phyloP scores from a whole-genome alignment of 2,329 filamentous ascomycete species.

The Microdochium nivale region DNA sequence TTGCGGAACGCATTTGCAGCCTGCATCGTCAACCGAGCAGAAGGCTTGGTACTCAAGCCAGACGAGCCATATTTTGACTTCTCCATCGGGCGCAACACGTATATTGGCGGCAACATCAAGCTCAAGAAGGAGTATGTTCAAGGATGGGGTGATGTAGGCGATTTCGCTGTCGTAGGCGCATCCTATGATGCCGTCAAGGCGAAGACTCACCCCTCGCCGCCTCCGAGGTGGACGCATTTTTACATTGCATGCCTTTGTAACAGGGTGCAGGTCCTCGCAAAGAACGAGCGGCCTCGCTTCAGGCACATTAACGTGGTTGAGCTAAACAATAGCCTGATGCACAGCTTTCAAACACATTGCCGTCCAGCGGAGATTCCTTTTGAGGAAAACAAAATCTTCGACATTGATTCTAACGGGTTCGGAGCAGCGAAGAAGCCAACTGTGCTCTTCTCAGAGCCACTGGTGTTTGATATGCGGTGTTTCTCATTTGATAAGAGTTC shows the following conservation, averaged over 20 bases:
- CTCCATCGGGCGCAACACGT: constrained; percentile 22
- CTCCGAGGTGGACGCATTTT: constrained; percentile 70
- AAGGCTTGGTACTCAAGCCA: constrained; percentile 76
- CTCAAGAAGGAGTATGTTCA: constrained; percentile 80
- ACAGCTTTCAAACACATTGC: constrained; percentile 37
- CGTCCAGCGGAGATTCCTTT: constrained; percentile 31
- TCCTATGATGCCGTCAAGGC: constrained; percentile 60
- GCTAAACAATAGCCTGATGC: constrained; percentile 42
- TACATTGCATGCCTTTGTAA: constrained; percentile 71
- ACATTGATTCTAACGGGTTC: constrained; percentile 37
- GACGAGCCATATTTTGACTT: constrained; percentile 70
- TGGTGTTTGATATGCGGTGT: constrained; percentile 73
- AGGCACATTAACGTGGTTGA: constrained; percentile 57
- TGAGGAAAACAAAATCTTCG: constrained; percentile 29
- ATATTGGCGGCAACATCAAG: constrained; percentile 59
- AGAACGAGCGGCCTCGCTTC: constrained; percentile 47
- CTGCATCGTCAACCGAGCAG: constrained; percentile 56
- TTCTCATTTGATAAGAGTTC: constrained; percentile 69
- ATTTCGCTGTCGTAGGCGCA: constrained; percentile 73
- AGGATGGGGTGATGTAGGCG: constrained; percentile 71
- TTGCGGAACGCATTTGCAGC: constrained; percentile 59
- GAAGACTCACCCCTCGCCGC: constrained; percentile 40
- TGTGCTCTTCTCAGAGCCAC: constrained; percentile 56
- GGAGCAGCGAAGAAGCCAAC: constrained; percentile 32
- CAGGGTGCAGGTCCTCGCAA: constrained; percentile 45